phyloP scores from a whole-genome alignment of 129 eudicot species.

The Lactuca saligna region DNA sequence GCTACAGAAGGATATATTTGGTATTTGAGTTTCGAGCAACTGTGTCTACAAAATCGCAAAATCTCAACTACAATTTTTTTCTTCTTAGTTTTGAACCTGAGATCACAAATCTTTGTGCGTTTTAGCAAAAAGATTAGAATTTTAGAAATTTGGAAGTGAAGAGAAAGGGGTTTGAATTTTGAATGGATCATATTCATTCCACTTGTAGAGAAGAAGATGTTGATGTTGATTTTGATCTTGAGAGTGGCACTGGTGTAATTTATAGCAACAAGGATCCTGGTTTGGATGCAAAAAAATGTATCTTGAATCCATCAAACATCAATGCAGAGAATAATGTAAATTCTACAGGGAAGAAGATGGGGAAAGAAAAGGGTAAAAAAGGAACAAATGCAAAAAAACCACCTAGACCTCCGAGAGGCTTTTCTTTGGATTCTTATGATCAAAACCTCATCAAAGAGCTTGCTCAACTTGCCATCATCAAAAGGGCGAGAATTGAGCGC shows the following conservation, averaged over 20 bases:
- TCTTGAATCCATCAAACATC: constrained; percentile 20
- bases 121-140: background rate
- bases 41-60: background rate
- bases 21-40: background rate
- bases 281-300: constrained; percentile 24
- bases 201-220: constrained; percentile 37
- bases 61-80: background rate
- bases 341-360: background rate
- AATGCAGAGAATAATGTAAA: constrained; percentile 23
- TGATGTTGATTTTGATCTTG: constrained; percentile 52
- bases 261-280: constrained; percentile 21
- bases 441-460: constrained; percentile 82
- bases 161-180: background rate
- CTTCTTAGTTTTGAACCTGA: background rate
- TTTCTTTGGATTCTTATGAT: constrained; percentile 72
- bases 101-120: background rate
- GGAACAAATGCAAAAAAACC: constrained; percentile 51
- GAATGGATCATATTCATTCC: constrained; percentile 43
- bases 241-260: constrained; percentile 39
- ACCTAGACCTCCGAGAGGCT: constrained; percentile 65
- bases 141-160: constrained; percentile 23
- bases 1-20: constrained; percentile 13
- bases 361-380: constrained; percentile 52
- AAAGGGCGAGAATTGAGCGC: constrained; percentile 69
- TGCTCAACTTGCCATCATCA: constrained; percentile 69